phyloP scores from a whole-genome alignment of 768 basidiomycete genomes.

The Lyophyllum semitale region DNA sequence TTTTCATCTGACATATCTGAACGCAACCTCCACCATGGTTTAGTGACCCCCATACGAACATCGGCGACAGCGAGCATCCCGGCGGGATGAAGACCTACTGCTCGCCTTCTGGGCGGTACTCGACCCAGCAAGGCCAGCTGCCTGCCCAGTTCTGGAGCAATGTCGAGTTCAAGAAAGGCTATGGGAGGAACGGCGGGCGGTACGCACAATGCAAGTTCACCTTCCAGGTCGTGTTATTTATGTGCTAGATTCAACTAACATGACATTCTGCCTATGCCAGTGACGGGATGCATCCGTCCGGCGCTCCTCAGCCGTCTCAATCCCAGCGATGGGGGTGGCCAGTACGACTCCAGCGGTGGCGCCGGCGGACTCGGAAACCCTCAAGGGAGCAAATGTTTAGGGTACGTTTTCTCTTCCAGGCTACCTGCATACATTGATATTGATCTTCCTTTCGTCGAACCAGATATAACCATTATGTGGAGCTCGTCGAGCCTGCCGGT shows the following conservation, averaged over 20 bases:
- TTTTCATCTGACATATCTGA: no score
- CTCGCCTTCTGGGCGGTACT: conserved; percentile 41
- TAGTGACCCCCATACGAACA: conserved; percentile 49
- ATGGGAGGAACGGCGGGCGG: conserved; percentile 37
- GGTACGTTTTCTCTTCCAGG: conserved; percentile 30
- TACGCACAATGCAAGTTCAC: conserved; percentile 45
- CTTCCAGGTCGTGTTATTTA: neutral
- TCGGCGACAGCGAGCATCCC: conserved; percentile 54
- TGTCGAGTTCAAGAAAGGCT: conserved; percentile 46
- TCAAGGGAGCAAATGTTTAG: conserved; percentile 49
- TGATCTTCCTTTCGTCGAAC: neutral
- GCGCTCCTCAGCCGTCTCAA: conserved; percentile 44
- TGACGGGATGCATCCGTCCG: conserved; percentile 58
- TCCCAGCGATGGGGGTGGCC: conserved; percentile 50
- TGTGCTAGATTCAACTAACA: neutral
- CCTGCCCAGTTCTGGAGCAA: conserved; percentile 52
- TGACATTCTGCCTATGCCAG: conserved; percentile 24
- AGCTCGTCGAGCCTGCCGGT: conserved; percentile 54
- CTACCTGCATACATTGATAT: neutral
- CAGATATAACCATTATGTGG: conserved; percentile 62
- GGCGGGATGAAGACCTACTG: conserved; percentile 60
- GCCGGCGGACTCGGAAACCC: conserved; percentile 52
- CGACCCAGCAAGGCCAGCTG: conserved; percentile 44
- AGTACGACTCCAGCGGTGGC: conserved; percentile 63
- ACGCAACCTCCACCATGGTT: neutral